A percentile compares a stretch with the other conserved stretches of the same genome.
These are phyloP conservation scores for Fusarium concolor DNA, from an alignment of 2,329 filamentous ascomycete genomes.

Conservation along the genomic window DNA sequence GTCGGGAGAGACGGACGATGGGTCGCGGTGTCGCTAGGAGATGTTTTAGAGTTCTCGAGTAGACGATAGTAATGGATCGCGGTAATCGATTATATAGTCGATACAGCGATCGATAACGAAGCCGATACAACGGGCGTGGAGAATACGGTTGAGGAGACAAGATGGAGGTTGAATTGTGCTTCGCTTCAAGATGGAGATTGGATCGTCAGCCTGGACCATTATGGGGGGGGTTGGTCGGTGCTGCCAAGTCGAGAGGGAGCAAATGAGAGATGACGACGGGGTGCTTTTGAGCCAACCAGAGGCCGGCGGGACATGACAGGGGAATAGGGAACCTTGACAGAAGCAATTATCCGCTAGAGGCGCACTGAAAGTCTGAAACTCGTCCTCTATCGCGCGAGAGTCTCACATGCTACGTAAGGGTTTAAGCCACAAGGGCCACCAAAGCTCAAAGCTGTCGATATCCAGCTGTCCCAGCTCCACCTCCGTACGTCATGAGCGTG, in stretches of 20 bases:
- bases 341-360: constrained; percentile 38
- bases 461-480: constrained; percentile 20
- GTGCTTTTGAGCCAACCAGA: constrained; percentile 38
- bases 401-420: constrained; percentile 28
- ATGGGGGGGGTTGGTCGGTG: constrained; percentile 42
- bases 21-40: constrained; percentile 29
- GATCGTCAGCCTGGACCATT: constrained; percentile 40
- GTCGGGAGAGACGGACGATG: constrained; percentile 36
- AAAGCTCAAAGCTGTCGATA: constrained; percentile 29
- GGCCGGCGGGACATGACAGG: constrained; percentile 23
- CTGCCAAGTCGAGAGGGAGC: constrained; percentile 37
- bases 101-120: constrained; percentile 19
- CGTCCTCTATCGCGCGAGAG: constrained; percentile 6
- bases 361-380: constrained; percentile 18
- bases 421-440: constrained; percentile 29
- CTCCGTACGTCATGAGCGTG: constrained; percentile 24
- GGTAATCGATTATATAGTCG: constrained; percentile 6
- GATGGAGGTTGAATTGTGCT: constrained; percentile 35
- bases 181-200: constrained; percentile 38
- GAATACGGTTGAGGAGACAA: constrained; percentile 27
- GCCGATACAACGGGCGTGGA: constrained; percentile 19
- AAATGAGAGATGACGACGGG: constrained; percentile 34
- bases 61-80: not conserved
- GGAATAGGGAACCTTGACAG: constrained; percentile 28
- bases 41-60: constrained; percentile 8